A percentile compares a stretch with the other conserved stretches of the same genome.
phyloP scores from a whole-genome alignment of 1,284 basidiomycete genomes.

The Amylostereum areolatum region DNA sequence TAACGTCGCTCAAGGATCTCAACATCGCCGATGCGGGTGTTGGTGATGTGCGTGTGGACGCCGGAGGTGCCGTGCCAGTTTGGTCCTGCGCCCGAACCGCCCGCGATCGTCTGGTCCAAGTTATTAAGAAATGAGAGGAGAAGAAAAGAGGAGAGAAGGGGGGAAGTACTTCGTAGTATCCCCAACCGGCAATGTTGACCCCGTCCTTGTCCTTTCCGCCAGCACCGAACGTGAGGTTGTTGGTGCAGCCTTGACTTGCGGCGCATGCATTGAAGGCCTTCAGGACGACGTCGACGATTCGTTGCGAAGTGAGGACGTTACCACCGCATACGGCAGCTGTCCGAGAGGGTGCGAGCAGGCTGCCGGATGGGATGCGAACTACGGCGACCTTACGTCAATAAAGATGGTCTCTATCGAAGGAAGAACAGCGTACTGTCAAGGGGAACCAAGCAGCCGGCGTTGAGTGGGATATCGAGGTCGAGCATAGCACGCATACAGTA shows the following conservation, averaged over 20 bases:
- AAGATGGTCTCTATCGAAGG: neutral
- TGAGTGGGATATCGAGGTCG: conserved; percentile 88
- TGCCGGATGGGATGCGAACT: conserved; percentile 81
- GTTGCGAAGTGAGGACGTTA: conserved; percentile 88
- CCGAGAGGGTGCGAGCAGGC: conserved; percentile 76
- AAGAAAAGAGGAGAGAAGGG: neutral
- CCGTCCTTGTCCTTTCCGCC: conserved; percentile 85
- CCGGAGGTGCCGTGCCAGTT: conserved; percentile 87
- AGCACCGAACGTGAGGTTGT: conserved; percentile 88
- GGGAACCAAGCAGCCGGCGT: conserved; percentile 87
- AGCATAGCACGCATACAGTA: conserved; percentile 95
- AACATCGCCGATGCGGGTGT: conserved; percentile 89
- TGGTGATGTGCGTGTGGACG: conserved; percentile 89
- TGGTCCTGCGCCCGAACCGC: conserved; percentile 89
- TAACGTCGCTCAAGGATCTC: conserved; percentile 91
- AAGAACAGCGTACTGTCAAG: conserved; percentile 49
- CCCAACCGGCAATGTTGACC: conserved; percentile 77
- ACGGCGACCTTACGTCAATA: conserved; percentile 14
- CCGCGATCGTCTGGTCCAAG: conserved; percentile 75
- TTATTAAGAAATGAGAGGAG: conserved; percentile 3
- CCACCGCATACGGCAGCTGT: conserved; percentile 92
- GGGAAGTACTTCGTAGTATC: conserved; percentile 79
- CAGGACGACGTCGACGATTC: conserved; percentile 93
- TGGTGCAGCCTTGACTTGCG: conserved; percentile 91
- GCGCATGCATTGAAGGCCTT: conserved; percentile 92